These are phyloP conservation scores for Candida xiaguanensis DNA, from an alignment of 805 yeast species.

Conservation along the genomic window DNA sequence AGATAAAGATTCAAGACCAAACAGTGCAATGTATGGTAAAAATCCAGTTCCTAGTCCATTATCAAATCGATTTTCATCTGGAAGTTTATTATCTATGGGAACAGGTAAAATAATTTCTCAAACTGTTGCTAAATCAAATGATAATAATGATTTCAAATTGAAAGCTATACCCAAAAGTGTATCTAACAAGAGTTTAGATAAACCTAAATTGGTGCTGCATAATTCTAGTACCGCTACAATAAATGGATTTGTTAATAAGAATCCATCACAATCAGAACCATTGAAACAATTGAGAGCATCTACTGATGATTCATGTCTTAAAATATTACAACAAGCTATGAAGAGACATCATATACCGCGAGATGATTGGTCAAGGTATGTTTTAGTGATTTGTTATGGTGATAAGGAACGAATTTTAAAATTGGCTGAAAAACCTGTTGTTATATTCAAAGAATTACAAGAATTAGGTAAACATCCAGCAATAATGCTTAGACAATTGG, in stretches of 20 bases:
- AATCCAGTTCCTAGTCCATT: conserved; percentile 18
- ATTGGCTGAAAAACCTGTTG: conserved; percentile 83
- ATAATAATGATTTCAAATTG: conserved; percentile 8
- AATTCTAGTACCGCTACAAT: conserved; percentile 7
- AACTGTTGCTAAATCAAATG: conserved; percentile 16
- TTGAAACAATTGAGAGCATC: conserved; percentile 80
- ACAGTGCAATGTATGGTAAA: conserved; percentile 1
- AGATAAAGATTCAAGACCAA: conserved; percentile 3
- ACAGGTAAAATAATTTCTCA: conserved; percentile 38
- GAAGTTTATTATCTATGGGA: conserved; percentile 37
- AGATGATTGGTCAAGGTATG: conserved; percentile 85
- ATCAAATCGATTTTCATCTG: conserved; percentile 36
- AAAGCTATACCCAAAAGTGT: conserved; percentile 3
- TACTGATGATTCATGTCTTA: conserved; percentile 86
- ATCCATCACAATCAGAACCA: conserved; percentile 58
- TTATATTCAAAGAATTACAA: conserved; percentile 76
- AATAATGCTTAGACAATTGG: conserved; percentile 85
- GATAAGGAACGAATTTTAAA: conserved; percentile 83
- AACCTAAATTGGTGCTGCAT: conserved; percentile 2
- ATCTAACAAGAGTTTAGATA: conserved; percentile 5
- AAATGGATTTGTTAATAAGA: conserved; percentile 10
- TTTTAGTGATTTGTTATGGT: conserved; percentile 83
- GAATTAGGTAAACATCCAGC: conserved; percentile 87
- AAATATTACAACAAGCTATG: conserved; percentile 85
- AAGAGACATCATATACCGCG: conserved; percentile 73